Evolutionary conservation across 768 basidiomycete genomes (phyloP).

Genomic region (Mycena galericulata): DNA sequence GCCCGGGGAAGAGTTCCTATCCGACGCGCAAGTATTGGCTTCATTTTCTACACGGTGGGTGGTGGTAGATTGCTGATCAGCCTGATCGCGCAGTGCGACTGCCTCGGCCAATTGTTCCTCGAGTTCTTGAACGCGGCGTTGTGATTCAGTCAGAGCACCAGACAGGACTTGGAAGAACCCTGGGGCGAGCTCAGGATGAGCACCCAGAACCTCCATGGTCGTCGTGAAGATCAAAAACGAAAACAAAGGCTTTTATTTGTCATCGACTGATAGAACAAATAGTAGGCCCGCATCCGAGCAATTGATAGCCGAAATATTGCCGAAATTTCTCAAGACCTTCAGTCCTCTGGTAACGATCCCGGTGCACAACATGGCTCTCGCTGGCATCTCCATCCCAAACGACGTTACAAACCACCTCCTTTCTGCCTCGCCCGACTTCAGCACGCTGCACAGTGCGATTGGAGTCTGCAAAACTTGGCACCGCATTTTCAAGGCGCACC

Average conservation of each 20-base stretch:
- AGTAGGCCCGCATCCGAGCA: too few species aligned
- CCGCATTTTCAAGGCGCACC: constrained; percentile 15
- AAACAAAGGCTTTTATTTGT: too few species aligned
- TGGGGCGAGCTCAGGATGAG: background rate
- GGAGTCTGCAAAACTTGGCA: constrained; percentile 27
- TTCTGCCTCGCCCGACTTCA: constrained; percentile 22
- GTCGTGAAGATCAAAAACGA: too few species aligned
- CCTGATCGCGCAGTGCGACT: background rate
- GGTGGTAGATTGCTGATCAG: background rate
- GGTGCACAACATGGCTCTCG: too few species aligned
- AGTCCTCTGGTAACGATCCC: too few species aligned
- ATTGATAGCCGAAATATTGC: too few species aligned
- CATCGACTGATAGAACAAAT: too few species aligned
- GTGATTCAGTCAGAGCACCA: background rate
- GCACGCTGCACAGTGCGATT: constrained; percentile 15
- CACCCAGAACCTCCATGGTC: background rate
- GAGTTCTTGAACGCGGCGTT: background rate
- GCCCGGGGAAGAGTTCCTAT: background rate
- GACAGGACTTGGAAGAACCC: background rate
- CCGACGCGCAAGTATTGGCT: background rate
- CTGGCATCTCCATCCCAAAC: background rate
- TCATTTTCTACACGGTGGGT: too few species aligned
- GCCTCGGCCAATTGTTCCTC: background rate
- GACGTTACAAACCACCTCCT: background rate
- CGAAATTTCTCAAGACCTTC: too few species aligned